These are phyloP conservation scores for Trichophaea hybrida DNA, from an alignment of 2,329 filamentous ascomycete genomes.

Conservation along the genomic window DNA sequence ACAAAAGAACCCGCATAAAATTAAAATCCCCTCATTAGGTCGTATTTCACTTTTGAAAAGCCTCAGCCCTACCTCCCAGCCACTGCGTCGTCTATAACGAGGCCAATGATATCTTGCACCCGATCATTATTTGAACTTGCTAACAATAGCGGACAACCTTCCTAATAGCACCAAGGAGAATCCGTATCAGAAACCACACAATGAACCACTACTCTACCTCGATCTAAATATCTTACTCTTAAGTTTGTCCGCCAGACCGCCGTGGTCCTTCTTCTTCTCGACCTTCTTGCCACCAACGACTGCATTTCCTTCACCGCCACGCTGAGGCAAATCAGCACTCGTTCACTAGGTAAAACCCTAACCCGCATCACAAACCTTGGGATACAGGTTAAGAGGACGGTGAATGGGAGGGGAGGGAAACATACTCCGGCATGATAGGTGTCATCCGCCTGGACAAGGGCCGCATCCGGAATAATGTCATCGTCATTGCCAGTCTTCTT, in stretches of 20 bases:
- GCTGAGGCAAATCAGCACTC: conserved; percentile 23
- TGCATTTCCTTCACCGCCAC: conserved; percentile 46
- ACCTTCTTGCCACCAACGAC: background rate
- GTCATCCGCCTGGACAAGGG: conserved; percentile 37
- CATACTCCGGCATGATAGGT: conserved; percentile 42
- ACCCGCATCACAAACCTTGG: no score
- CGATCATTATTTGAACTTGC: background rate
- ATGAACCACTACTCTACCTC: conserved; percentile 5
- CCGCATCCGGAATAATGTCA: conserved; percentile 41
- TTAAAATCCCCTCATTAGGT: background rate
- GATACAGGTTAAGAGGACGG: no score
- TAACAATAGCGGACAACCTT: background rate
- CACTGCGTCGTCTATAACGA: background rate
- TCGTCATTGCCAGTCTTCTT: conserved; percentile 34
- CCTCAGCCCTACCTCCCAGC: no score
- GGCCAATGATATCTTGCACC: background rate
- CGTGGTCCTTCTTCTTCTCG: conserved; percentile 16
- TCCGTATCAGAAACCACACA: background rate
- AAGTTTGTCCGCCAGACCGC: conserved; percentile 25
- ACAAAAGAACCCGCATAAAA: background rate
- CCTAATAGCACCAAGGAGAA: background rate
- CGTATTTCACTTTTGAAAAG: no score
- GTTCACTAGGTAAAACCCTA: background rate
- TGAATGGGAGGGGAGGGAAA: no score
- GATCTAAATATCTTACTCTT: conserved; percentile 24